Percentiles rank a stretch among this genome's conserved stretches.
Evolutionary conservation across 306 rosid species (phyloP).

Genomic region (Malus asiatica): DNA sequence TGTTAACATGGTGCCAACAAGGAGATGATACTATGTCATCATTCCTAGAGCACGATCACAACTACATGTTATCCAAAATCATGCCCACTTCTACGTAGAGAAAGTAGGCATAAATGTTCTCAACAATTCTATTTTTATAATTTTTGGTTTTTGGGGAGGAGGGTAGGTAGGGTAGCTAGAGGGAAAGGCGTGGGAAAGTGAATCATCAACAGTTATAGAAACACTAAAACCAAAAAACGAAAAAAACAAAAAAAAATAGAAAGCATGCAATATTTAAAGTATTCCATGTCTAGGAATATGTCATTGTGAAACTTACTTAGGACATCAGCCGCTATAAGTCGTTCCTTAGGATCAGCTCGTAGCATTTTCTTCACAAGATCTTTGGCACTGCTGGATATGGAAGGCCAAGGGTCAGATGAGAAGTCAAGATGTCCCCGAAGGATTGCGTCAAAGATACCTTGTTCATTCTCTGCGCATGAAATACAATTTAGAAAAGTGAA

Average conservation of each 20-base stretch:
- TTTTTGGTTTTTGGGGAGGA: neutral
- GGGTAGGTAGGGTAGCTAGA: neutral
- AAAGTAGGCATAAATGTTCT: neutral
- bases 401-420: slow-evolving; percentile 87
- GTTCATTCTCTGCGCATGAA: slow-evolving; percentile 73
- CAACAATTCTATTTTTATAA: neutral
- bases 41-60: neutral
- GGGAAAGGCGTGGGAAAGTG: neutral
- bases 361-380: slow-evolving; percentile 90
- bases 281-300: neutral
- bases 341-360: slow-evolving; percentile 59
- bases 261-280: neutral
- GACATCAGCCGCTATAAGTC: slow-evolving; percentile 72
- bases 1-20: slow-evolving; percentile 1
- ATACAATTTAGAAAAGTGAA: slow-evolving; percentile 7
- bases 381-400: slow-evolving; percentile 78
- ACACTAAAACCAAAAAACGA: neutral
- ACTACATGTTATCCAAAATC: neutral
- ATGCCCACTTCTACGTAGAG: neutral
- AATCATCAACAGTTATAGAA: neutral
- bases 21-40: neutral
- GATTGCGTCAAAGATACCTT: slow-evolving; percentile 78
- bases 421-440: slow-evolving; percentile 88
- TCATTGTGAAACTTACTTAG: slow-evolving; percentile 51
- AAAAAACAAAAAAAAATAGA: neutral